Evolutionary conservation across 2,329 filamentous ascomycete genomes (phyloP), one percentile per base, ranked within the genome.

Genomic region (Teratosphaeria nubilosa): DNA sequence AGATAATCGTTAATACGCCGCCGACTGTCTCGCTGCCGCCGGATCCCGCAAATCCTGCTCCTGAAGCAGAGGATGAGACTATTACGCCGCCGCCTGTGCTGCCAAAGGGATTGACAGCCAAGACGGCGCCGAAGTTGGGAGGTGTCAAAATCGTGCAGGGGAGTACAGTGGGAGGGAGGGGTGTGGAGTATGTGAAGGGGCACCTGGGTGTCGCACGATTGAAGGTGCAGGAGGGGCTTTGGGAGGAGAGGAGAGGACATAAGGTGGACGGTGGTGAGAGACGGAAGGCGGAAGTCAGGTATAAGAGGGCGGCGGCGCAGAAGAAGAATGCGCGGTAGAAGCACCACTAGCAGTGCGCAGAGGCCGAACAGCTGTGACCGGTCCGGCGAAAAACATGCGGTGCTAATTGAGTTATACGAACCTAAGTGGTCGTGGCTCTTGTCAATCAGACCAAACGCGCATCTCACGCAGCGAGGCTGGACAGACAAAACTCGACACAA

Each of bases 211-310:
- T 83, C 9, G 88, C 86, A 11, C 78, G 80, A 55, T 80, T 97
- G 65, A 79, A 80, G 62, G 81, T 89, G 24, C 84, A 86, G 58
- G 91, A 96, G 73, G 91, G 92, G 10, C 87, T 97, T 78, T 97
- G 92, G 94, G 92, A 97, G 78, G 80, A 91, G 68, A 86, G 82
- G 71, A 82, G 86, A 68, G 92, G 94, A 30, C 84, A 85, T 69
- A 97, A 97, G 85, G 86, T 99, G 65, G 91, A 97, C 75, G 94
- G 94, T 70, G 94, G 94, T 80, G 94, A 99, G 80, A 86, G 94
- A 73, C 84, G 94, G 74, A 85, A 83, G 73, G 88, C 87, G 16
- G 87, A 95, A 77, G 86, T 96, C 56, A 82, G 89, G 67, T 90
- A 91, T 67, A 96, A 95, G 85, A 87, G 85, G 76, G 83, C 87